A percentile compares a stretch with the other conserved stretches of the same genome.
Evolutionary conservation across 129 eudicot species (phyloP).

Genomic region (Artemisia annua): DNA sequence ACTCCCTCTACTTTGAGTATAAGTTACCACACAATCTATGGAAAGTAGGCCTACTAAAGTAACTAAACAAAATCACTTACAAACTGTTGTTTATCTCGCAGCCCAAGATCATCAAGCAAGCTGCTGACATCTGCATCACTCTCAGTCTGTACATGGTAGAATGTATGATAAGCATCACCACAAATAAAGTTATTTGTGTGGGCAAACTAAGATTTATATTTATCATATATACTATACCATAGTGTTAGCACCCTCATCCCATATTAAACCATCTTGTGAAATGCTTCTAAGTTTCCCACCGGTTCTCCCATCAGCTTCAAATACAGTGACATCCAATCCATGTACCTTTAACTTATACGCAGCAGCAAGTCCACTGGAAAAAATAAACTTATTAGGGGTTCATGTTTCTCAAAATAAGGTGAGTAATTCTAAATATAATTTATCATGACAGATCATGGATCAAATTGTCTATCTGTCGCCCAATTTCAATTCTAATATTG

Average conservation of each 20-base stretch:
- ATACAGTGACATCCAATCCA: slow-evolving; percentile 76
- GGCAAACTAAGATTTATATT: not conserved
- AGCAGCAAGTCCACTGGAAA: slow-evolving; percentile 90
- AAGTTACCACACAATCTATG: not conserved
- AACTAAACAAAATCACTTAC: slow-evolving; percentile 46
- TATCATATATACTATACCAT: slow-evolving; percentile 44
- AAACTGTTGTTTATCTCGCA: slow-evolving; percentile 83
- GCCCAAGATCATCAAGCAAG: slow-evolving; percentile 85
- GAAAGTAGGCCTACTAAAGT: slow-evolving; percentile 1
- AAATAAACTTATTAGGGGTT: not conserved
- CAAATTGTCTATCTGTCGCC: not conserved
- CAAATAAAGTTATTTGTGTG: not conserved
- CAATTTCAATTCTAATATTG: not conserved
- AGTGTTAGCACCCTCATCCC: slow-evolving; percentile 99
- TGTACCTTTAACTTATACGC: slow-evolving; percentile 78
- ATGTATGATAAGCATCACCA: slow-evolving; percentile 18
- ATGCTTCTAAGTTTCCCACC: slow-evolving; percentile 87
- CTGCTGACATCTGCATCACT: slow-evolving; percentile 69
- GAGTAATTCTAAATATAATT: not conserved
- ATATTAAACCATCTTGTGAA: slow-evolving; percentile 72
- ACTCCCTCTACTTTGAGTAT: slow-evolving; percentile 4
- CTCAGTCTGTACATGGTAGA: slow-evolving; percentile 67
- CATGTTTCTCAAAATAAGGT: slow-evolving; percentile 8
- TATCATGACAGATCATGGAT: not conserved
- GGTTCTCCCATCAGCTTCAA: slow-evolving; percentile 87